Base-by-base conservation (phyloP, 2,329 filamentous ascomycete genomes). In the Dryadomyces quercivorus region DNA sequence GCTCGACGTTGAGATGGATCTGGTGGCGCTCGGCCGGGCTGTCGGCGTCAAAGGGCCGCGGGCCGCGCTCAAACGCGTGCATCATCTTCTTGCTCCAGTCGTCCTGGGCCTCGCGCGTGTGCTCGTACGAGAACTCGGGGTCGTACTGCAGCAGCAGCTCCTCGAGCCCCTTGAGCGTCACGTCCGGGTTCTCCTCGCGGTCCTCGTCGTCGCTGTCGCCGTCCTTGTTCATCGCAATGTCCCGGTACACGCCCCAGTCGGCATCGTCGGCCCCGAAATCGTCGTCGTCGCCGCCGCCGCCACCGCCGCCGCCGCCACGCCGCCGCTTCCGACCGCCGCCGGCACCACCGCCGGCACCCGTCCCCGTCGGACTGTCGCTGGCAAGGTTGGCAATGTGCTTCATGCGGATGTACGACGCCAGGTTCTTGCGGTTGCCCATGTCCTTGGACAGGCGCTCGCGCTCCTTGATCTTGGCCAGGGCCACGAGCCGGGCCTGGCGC, bases 401-500 rank as follows among this genome's bases (percentile, higher is more conserved):
- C 93, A 98, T 98, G 59, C 93, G 87, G 71, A 95, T 94, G 69
- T 97, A 92, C 55, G 87, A 93, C 9, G 93, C 93, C 20, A 96
- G 82, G 0, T 91, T 96, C 69, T 98, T 98, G 65, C 93, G 87
- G 70, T 97, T 97, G 55, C 92, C 91, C 1, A 96, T 80, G 65
- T 98, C 93, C 46, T 90, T 88, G 71, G 95, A 96, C 58, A 96
- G 79, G 18, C 91, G 82, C 63, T 97, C 90, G 52, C 90, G 85
- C 61, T 97, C 92, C 68, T 95, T 96, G 69, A 98, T 94, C 68
- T 83, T 89, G 63, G 88, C 77, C 2, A 95, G 75, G 21, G 80
- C 79, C 59, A 81, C 70, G n/a, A 71, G 66, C n/a, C 89, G 85
- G 21, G 85, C 86, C 51, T 82, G 75, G 50, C 89, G 81, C 61